Evolutionary conservation across 2,329 filamentous ascomycete genomes (phyloP).

Genomic region (Fusarium setosum): DNA sequence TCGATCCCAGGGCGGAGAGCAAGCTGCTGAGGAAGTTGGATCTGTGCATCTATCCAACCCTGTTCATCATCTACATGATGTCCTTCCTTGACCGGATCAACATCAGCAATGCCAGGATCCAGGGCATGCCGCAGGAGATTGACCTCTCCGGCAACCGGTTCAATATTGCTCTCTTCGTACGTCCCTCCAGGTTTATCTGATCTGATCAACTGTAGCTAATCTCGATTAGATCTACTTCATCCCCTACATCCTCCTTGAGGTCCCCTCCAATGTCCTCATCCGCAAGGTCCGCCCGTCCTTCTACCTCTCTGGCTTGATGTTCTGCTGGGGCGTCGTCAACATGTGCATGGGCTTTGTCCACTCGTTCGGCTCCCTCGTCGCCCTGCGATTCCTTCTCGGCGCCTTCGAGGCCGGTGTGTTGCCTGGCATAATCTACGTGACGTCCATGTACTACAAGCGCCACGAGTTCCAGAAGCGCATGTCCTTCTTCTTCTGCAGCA

Average conservation of each 20-base stretch:
- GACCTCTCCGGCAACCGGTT: slow-evolving; percentile 54
- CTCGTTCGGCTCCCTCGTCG: slow-evolving; percentile 47
- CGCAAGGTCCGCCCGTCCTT: slow-evolving; percentile 53
- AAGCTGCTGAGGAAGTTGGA: slow-evolving; percentile 55
- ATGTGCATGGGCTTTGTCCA: slow-evolving; percentile 53
- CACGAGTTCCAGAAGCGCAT: slow-evolving; percentile 61
- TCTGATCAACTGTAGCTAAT: background rate
- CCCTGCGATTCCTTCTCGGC: slow-evolving; percentile 52
- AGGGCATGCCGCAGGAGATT: slow-evolving; percentile 56
- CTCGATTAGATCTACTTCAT: slow-evolving; percentile 47
- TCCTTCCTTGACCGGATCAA: slow-evolving; percentile 58
- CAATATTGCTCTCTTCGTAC: slow-evolving; percentile 55
- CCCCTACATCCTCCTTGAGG: slow-evolving; percentile 57
- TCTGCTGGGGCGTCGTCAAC: slow-evolving; percentile 53
- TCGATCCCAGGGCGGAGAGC: slow-evolving; percentile 49
- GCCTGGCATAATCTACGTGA: slow-evolving; percentile 55
- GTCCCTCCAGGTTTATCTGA: background rate
- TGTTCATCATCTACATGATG: slow-evolving; percentile 55
- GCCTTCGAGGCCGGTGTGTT: slow-evolving; percentile 53
- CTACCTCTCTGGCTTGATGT: slow-evolving; percentile 52
- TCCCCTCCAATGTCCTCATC: slow-evolving; percentile 59
- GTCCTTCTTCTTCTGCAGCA: slow-evolving; percentile 56
- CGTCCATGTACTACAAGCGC: slow-evolving; percentile 61
- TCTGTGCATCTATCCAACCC: slow-evolving; percentile 52
- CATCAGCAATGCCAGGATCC: slow-evolving; percentile 60